Percentiles rank a stretch among this genome's conserved stretches.
phyloP scores from a whole-genome alignment of 345 rosid genomes.

The Leavenworthia alabamica region DNA sequence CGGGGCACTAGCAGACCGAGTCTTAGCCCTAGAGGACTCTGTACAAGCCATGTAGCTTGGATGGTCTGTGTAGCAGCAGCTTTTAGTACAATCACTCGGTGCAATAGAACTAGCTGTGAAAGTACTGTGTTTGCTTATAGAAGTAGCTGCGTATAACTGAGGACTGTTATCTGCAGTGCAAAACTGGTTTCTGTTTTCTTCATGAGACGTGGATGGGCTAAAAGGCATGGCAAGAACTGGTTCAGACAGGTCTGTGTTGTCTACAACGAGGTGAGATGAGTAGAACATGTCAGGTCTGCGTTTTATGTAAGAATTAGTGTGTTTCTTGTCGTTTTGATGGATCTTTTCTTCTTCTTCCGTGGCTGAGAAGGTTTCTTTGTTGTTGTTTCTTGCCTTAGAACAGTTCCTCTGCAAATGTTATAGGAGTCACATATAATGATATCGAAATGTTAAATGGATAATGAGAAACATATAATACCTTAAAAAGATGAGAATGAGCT shows the following conservation, averaged over 20 bases:
- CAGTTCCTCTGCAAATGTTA: constrained; percentile 48
- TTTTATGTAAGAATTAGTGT: constrained; percentile 33
- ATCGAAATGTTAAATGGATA: no score
- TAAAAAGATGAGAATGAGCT: constrained; percentile 44
- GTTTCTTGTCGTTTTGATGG: constrained; percentile 65
- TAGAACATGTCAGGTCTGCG: constrained; percentile 41
- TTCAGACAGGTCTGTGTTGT: constrained; percentile 39
- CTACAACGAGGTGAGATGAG: constrained; percentile 31
- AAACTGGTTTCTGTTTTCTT: constrained; percentile 37
- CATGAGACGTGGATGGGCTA: constrained; percentile 51
- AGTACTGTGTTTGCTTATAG: constrained; percentile 55
- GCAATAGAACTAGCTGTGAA: constrained; percentile 48
- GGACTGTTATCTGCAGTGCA: constrained; percentile 77
- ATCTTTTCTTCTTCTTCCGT: constrained; percentile 56
- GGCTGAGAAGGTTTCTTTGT: constrained; percentile 38
- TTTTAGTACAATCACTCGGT: constrained; percentile 35
- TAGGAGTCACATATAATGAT: no score
- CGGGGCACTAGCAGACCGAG: constrained; percentile 74
- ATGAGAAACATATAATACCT: constrained; percentile 44
- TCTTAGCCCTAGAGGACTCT: constrained; percentile 79
- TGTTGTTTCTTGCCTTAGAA: constrained; percentile 42
- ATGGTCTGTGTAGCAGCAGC: constrained; percentile 58
- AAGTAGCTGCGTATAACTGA: constrained; percentile 58
- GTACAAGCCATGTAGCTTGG: constrained; percentile 93
- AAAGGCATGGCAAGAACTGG: constrained; percentile 34